A percentile compares a stretch with the other conserved stretches of the same genome.
Evolutionary conservation across 2,329 filamentous ascomycete species (phyloP).

Genomic region (Fusarium nelsonii): DNA sequence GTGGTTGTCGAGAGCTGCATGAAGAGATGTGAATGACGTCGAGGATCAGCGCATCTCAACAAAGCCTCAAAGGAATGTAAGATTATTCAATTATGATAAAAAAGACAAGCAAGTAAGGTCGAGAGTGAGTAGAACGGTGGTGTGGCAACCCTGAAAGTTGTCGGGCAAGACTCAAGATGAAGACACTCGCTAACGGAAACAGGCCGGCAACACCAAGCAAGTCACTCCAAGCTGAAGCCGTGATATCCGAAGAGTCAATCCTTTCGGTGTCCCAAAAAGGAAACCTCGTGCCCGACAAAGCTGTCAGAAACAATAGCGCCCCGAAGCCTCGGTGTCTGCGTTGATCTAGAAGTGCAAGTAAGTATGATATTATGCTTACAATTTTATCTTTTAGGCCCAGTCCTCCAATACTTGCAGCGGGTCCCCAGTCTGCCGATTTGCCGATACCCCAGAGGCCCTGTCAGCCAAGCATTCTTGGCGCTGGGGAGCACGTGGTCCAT

Average conservation of each 20-base stretch:
- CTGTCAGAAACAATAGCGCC: constrained; percentile 26
- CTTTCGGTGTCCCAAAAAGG: constrained; percentile 42
- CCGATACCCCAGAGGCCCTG: constrained; percentile 30
- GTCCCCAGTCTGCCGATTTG: constrained; percentile 36
- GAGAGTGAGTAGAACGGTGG: too few relatives aligned
- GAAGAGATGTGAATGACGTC: neutral
- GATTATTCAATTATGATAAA: neutral
- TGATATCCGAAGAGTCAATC: constrained; percentile 30
- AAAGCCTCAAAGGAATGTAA: rapidly evolving
- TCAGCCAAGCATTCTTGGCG: constrained; percentile 43
- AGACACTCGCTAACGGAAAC: constrained; percentile 23
- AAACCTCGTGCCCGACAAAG: neutral
- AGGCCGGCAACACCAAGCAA: constrained; percentile 21
- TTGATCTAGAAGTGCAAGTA: constrained; percentile 1
- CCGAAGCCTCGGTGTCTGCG: constrained; percentile 36
- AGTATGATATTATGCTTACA: constrained; percentile 2
- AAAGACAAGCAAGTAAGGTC: neutral
- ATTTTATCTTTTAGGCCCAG: neutral
- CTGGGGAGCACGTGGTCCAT: constrained; percentile 37
- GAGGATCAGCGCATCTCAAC: neutral
- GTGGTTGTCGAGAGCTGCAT: neutral
- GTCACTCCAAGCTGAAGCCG: constrained; percentile 27
- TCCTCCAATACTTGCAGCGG: neutral
- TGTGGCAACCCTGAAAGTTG: too few relatives aligned
- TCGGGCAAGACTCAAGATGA: neutral